Evolutionary conservation across 1,139 yeast species (phyloP).

Genomic region (Pichia sp.): DNA sequence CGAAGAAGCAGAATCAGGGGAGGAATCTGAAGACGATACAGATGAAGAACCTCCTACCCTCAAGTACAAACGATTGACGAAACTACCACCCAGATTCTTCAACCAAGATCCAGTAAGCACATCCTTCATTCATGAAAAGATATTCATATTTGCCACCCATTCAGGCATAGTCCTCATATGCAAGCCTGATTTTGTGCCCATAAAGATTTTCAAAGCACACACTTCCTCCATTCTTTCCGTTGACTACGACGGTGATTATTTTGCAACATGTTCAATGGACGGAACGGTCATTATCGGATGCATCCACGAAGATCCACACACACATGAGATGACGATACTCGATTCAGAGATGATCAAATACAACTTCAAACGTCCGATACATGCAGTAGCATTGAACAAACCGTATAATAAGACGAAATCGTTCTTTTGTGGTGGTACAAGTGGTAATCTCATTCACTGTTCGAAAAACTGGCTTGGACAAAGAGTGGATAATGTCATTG

Average conservation of each 20-base stretch:
- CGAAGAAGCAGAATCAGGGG: constrained; percentile 18
- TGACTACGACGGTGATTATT: constrained; percentile 67
- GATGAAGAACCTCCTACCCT: constrained; percentile 72
- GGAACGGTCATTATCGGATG: constrained; percentile 89
- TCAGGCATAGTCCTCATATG: constrained; percentile 78
- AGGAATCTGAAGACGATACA: constrained; percentile 29
- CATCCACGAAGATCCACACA: constrained; percentile 45
- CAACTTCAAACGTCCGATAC: constrained; percentile 87
- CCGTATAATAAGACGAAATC: constrained; percentile 59
- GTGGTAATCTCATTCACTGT: constrained; percentile 76
- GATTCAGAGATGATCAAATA: constrained; percentile 44
- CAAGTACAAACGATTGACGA: constrained; percentile 66
- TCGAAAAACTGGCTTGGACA: constrained; percentile 87
- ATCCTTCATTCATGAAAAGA: constrained; percentile 53
- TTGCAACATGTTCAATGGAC: constrained; percentile 90
- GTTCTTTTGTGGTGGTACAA: constrained; percentile 87
- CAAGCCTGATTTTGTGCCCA: constrained; percentile 51
- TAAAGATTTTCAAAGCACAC: constrained; percentile 81
- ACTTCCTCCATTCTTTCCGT: constrained; percentile 77
- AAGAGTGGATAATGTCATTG: constrained; percentile 63
- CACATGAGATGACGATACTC: neutral
- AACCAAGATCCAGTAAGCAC: constrained; percentile 76
- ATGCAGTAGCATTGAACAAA: constrained; percentile 78
- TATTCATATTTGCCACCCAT: constrained; percentile 84
- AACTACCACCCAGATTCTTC: constrained; percentile 68